Evolutionary conservation across 495 filamentous ascomycete species (phyloP), one percentile per base, ranked within the genome.

Genomic region (Parmelia sp.): DNA sequence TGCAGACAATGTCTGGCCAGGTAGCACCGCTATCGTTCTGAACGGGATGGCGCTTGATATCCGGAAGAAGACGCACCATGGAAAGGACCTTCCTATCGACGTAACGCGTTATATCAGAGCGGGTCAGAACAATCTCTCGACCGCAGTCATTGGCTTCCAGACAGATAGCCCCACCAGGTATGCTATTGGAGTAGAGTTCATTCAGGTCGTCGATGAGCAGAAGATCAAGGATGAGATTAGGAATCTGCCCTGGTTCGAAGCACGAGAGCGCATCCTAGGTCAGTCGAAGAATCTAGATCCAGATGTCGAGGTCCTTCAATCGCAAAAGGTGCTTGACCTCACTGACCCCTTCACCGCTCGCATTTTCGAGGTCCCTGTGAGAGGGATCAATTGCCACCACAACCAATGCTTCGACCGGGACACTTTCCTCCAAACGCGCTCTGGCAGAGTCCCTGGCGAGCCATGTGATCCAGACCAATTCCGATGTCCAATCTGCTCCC

Each of bases 371-470:
- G 75, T 82, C 0, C 91, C 92, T 5, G 89, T 83, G 10, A 86
- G 91, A 23, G 84, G 89, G 19, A 74, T 66, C 10, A 56, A 53
- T 21, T 89, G 86, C 72, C 74, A 75, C 10, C 92, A 97, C 71
- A 75, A 84, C 42, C 90, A 96, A 73, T 95, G 90, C 72, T 96
- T 97, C 71, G 92, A 97, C 72, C 86, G 94, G 29, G 83, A 90
- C 33, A 91, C 83, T 0, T 96, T 88, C 76, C 80, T 97, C 17
- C 70, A 76, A 19, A 91, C 88, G 0, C 82, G 88, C 0, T 82
- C 74, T 71, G 74, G 73, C 65, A 76, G 72, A 62, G 69, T 68
- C 63, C 76, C 70, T 53, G 81, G 69, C 42, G 78, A 81, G 64
- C 82, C 84, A 0, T 81, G 81, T 40, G 77, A 83, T 62, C 79